Base-by-base conservation (phyloP, 1,284 basidiomycete genomes). In the Ustilago bromivora region DNA sequence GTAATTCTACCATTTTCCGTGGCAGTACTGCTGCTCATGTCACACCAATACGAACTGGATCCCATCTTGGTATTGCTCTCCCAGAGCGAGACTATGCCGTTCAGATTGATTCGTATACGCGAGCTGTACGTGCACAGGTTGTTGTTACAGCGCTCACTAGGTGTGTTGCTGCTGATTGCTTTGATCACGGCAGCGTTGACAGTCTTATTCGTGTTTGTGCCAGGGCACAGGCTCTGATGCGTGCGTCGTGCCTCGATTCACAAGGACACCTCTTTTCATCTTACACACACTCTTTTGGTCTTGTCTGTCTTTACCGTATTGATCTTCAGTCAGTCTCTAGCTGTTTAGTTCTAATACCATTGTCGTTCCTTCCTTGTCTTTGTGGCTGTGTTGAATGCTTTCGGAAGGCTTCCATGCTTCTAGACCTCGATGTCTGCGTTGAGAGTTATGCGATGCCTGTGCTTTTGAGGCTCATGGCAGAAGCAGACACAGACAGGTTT, bases 1-100 rank as follows among this genome's bases (percentile, higher is more conserved):
- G 96, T 98, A 79, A 96, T 98, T 88, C 90, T 99, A 38, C 96
- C 96, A 0, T 98, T 97, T 87, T 89, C 92, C n/a, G 87, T 98
- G 79, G 94, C 96, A 58, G 89, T 94, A 81, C 91, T 96, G 78
- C 92, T 94, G 88, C 90, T 99, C 71, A 90, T 98, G 66, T 94
- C 95, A 28, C 94, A 97, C 84, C 94, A 96, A 87, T 99, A 99
- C 88, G 94, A 96, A 86, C 91, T 98, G 63, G 96, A 98, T 86
- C 96, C 96, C 3, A 88, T 98, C 79, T 82, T 89, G 53, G 88
- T 87, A 12, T 67, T 88, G 17, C 78, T 87, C 51, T 81, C 84
- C 41, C 84, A 79, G 86, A 88, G 56, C 83, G 79, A 87, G 70
- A 84, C 82, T 51, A 87, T 94, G 13, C 95, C 96, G 2, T 98